Base-by-base conservation (phyloP, 139 green algal species). In the Diplosphaera chodatii region DNA sequence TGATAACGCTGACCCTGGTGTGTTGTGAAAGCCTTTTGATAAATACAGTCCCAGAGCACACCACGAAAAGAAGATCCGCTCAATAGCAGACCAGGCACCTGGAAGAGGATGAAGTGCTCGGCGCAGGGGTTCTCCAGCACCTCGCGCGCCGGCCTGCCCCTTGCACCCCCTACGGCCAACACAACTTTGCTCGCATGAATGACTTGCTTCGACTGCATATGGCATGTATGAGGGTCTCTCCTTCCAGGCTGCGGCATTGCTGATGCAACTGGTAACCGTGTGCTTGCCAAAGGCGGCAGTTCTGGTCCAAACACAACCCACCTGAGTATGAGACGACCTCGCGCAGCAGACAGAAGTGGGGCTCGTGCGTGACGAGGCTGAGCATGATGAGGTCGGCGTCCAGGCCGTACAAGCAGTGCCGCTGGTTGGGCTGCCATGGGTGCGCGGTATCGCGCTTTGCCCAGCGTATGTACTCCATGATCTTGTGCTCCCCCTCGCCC, bases 351-450 rank as follows among this genome's bases (percentile, higher is more conserved):
- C 84, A 96, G 74, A 97, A 97, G 84, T 97, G 92, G 22, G 94
- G 94, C 83, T 98, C 93, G 75, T 98, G 94, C 3, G 91, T 94
- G 3, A 76, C 93, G 34, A 98, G 87, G 4, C 81, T 82, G n/a
- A 97, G 87, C 90, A 98, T 97, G 83, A 98, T 91, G 23, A 98
- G 88, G 77, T 97, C 91, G 21, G 94, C 94, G 67, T 98, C 94
- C 75, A 98, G 79, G 63, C 94, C 94, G 69, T 98, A 98, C 78
- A 98, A 78, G 84, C 90, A 96, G 88, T 98, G 94, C 16, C 89
- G 85, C 73, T 86, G 86, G 82, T 90, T 90, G 40, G 88, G 83
- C 18, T 67, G 28, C 27, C 82, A 92, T 27, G 48, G 48, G 48
- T 18, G 48, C 28, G 56, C 66, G 21, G 83, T 76, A 13, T 70